These are phyloP conservation scores for Aspergillus heteromorphus DNA, from an alignment of 495 filamentous ascomycete genomes.

Conservation along the genomic window DNA sequence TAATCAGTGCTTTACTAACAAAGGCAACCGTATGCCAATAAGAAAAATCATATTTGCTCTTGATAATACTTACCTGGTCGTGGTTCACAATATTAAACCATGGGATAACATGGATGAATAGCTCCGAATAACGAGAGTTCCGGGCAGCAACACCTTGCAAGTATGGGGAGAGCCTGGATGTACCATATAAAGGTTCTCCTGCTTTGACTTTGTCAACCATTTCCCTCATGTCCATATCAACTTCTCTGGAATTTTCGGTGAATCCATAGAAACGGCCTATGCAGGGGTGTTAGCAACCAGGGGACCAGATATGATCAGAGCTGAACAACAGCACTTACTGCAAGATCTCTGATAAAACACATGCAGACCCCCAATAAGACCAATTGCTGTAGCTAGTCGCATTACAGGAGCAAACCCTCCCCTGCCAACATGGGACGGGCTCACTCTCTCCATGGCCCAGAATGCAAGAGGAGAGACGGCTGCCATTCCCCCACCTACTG, in stretches of 20 bases:
- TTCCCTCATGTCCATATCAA: conserved; percentile 95
- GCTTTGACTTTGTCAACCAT: conserved; percentile 94
- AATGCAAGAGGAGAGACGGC: conserved; percentile 67
- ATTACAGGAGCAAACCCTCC: conserved; percentile 77
- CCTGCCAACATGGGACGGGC: conserved; percentile 73
- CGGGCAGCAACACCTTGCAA: conserved; percentile 90
- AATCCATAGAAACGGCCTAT: conserved; percentile 83
- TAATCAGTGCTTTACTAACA: conserved; percentile 9
- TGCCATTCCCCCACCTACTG: conserved; percentile 57
- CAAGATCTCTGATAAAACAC: conserved; percentile 71
- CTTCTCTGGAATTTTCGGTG: conserved; percentile 82
- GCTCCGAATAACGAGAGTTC: conserved; percentile 83
- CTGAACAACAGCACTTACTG: conserved; percentile 36
- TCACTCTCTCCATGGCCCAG: conserved; percentile 71
- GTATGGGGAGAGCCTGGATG: conserved; percentile 67
- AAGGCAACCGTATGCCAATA: background rate
- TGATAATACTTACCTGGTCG: conserved; percentile 52
- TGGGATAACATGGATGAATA: conserved; percentile 77
- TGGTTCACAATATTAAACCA: conserved; percentile 99
- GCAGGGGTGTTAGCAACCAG: background rate
- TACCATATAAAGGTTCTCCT: conserved; percentile 87
- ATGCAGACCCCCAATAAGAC: conserved; percentile 68
- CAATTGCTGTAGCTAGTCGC: conserved; percentile 69
- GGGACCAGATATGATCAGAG: background rate
- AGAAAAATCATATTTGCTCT: background rate